Evolutionary conservation across 257 asterid species (phyloP).

Genomic region (Jacaranda mimosifolia): DNA sequence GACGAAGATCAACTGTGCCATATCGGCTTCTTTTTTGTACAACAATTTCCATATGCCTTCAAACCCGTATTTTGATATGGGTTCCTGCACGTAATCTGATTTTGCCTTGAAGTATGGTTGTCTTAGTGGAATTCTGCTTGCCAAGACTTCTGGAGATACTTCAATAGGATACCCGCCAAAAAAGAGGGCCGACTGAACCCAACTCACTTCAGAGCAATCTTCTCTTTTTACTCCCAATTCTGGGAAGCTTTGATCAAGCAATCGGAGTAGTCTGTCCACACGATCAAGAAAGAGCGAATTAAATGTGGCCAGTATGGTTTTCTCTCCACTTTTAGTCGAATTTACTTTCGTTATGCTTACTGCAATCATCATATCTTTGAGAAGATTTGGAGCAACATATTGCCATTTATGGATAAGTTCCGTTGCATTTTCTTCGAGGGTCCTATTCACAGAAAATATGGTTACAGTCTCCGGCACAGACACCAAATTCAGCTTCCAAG

Average conservation of each 20-base stretch:
- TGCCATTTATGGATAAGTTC: conserved; percentile 27
- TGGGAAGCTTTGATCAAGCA: conserved; percentile 21
- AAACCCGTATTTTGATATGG: conserved; percentile 27
- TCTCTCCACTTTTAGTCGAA: conserved; percentile 1
- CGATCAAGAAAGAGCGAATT: conserved; percentile 28
- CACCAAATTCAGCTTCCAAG: conserved; percentile 34
- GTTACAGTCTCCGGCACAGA: conserved; percentile 36
- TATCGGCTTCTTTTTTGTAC: not conserved
- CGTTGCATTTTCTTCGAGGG: conserved; percentile 26
- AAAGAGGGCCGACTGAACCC: conserved; percentile 24
- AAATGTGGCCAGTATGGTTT: conserved; percentile 27
- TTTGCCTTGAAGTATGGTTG: conserved; percentile 19
- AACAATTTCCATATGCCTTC: conserved; percentile 26
- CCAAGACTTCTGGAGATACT: not conserved
- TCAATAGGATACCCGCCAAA: conserved; percentile 15
- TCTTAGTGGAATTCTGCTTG: not conserved
- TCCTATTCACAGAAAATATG: conserved; percentile 15
- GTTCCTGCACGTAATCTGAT: conserved; percentile 29
- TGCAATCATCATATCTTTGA: conserved; percentile 14
- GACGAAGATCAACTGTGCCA: not conserved
- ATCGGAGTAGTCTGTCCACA: conserved; percentile 14
- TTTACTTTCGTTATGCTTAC: not conserved
- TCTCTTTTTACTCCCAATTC: conserved; percentile 33
- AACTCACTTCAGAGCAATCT: conserved; percentile 32
- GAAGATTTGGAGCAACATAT: not conserved